phyloP scores from a whole-genome alignment of 495 filamentous ascomycete species.

The Penicillium nucicola region DNA sequence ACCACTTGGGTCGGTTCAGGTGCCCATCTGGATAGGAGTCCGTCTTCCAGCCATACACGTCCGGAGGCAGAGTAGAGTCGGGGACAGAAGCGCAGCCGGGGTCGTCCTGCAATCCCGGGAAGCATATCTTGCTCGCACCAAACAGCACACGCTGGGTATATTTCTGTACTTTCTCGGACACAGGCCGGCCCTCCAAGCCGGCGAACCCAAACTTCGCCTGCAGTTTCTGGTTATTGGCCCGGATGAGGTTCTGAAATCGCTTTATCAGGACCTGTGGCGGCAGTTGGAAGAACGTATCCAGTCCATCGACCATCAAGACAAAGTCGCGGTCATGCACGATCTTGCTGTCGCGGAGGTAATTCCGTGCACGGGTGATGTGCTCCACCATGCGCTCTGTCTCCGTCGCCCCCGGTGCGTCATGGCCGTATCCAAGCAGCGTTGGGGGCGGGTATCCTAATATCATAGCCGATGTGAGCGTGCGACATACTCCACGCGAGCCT shows the following conservation, averaged over 20 bases:
- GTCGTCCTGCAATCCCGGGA: constrained; percentile 38
- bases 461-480: constrained; percentile 57
- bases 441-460: constrained; percentile 61
- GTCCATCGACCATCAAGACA: constrained; percentile 56
- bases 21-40: constrained; percentile 37
- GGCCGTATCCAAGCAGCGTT: constrained; percentile 48
- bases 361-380: constrained; percentile 48
- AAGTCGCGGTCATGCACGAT: constrained; percentile 56
- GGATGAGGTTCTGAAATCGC: constrained; percentile 49
- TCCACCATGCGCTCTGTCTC: constrained; percentile 36
- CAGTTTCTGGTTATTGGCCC: constrained; percentile 47
- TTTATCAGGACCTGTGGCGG: constrained; percentile 56
- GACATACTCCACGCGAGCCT: constrained; percentile 53
- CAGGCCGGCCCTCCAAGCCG: constrained; percentile 22
- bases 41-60: constrained; percentile 57
- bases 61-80: constrained; percentile 50
- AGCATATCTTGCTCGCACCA: constrained; percentile 58
- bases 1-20: constrained; percentile 47
- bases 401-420: constrained; percentile 26
- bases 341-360: constrained; percentile 49
- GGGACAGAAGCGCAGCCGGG: constrained; percentile 55
- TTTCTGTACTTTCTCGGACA: constrained; percentile 36
- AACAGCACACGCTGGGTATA: constrained; percentile 59
- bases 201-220: constrained; percentile 46
- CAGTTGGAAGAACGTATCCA: constrained; percentile 61